A percentile compares a stretch with the other conserved stretches of the same genome.
Evolutionary conservation across 1,284 basidiomycete species (phyloP).

Genomic region (Phenoliferia sp.): DNA sequence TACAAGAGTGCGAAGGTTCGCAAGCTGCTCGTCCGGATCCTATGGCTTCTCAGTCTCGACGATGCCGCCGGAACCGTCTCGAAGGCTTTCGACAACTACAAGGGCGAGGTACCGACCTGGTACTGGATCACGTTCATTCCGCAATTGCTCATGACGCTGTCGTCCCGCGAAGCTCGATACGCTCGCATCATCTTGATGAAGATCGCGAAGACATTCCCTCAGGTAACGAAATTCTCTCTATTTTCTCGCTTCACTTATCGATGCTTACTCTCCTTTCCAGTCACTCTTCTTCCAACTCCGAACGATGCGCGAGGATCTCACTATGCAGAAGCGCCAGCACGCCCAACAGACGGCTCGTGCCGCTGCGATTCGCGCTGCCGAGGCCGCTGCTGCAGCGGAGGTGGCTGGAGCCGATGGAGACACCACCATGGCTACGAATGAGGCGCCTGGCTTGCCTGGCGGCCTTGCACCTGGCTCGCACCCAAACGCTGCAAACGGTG

Average conservation of each 20-base stretch:
- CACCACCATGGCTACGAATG: conserved; percentile 37
- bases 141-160: conserved; percentile 85
- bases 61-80: conserved; percentile 71
- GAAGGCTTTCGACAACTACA: conserved; percentile 90
- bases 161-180: conserved; percentile 87
- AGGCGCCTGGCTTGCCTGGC: conserved; percentile 1
- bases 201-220: conserved; percentile 88
- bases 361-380: conserved; percentile 5
- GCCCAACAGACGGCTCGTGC: conserved; percentile 12
- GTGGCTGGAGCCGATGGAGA: conserved; percentile 51
- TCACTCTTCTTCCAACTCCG: conserved; percentile 93
- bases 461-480: conserved; percentile 11
- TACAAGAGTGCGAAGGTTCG: conserved; percentile 95
- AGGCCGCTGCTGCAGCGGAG: conserved; percentile 38
- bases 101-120: conserved; percentile 95
- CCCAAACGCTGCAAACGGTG: conserved; percentile 21
- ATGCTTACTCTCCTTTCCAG: conserved; percentile 46
- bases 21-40: conserved; percentile 81
- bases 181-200: conserved; percentile 84
- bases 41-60: conserved; percentile 96
- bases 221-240: conserved; percentile 59
- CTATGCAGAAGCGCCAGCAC: conserved; percentile 44
- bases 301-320: conserved; percentile 84
- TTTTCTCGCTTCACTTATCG: neutral
- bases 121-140: conserved; percentile 99